A percentile compares a stretch with the other conserved stretches of the same genome.
phyloP scores from a whole-genome alignment of 2,329 filamentous ascomycete species.

The Neocatenulostroma microsporum region DNA sequence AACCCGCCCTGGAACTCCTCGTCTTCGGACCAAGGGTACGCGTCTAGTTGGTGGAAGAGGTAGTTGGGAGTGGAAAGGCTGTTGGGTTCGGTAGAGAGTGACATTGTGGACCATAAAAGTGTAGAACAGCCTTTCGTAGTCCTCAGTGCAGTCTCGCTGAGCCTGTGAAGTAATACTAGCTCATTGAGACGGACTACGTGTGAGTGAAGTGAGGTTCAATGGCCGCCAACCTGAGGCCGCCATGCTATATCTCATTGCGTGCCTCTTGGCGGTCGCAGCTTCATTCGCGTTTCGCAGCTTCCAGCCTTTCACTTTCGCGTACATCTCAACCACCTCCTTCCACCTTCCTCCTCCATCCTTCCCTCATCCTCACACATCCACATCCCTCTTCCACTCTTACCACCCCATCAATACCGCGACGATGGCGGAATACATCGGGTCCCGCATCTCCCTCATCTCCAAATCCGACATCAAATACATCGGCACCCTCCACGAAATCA shows the following conservation, averaged over 20 bases:
- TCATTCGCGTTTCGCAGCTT: too few species aligned
- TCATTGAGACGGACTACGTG: too few species aligned
- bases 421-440: conserved; percentile 61
- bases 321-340: not conserved
- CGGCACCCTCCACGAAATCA: conserved; percentile 69
- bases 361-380: not conserved
- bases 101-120: too few species aligned
- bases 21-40: conserved; percentile 61
- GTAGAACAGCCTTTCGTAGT: too few species aligned
- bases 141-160: too few species aligned
- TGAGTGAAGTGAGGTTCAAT: too few species aligned
- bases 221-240: too few species aligned
- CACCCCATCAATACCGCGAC: conserved; percentile 10
- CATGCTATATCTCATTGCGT: too few species aligned
- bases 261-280: conserved; percentile 4
- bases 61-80: conserved; percentile 15
- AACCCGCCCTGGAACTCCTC: conserved; percentile 61
- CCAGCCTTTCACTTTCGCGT: not conserved
- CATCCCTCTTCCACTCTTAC: conserved; percentile 16
- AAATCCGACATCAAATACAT: conserved; percentile 90
- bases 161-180: too few species aligned
- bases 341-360: conserved; percentile 1
- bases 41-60: conserved; percentile 55
- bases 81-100: too few species aligned
- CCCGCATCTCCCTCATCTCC: conserved; percentile 92